A percentile compares a stretch with the other conserved stretches of the same genome.
phyloP scores from a whole-genome alignment of 106 monocot genomes.

The Hemerocallis citrina region DNA sequence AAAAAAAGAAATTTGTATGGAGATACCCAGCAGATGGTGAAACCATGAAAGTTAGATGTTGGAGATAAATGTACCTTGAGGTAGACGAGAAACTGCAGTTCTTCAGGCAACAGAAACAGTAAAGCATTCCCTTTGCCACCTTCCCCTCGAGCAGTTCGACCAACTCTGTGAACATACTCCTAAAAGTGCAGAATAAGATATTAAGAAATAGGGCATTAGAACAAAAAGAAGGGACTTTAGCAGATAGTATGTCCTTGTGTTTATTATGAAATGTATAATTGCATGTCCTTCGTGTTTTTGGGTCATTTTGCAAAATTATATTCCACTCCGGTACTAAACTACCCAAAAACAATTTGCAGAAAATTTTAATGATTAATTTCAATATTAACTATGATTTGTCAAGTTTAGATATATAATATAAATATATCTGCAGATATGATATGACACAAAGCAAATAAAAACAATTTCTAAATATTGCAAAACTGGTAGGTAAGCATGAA shows the following conservation, averaged over 20 bases:
- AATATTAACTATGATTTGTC: too few species aligned
- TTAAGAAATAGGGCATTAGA: neutral
- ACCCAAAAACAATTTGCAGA: too few species aligned
- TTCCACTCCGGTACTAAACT: too few species aligned
- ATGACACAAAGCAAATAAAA: too few species aligned
- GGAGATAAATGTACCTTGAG: conserved; percentile 43
- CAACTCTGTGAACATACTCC: conserved; percentile 93
- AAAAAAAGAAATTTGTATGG: neutral
- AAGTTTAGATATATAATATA: too few species aligned
- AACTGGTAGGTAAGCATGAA: too few species aligned
- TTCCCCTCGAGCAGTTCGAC: conserved; percentile 92
- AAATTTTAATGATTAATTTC: too few species aligned
- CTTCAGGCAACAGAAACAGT: conserved; percentile 77
- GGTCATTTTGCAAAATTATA: too few species aligned
- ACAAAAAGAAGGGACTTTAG: neutral
- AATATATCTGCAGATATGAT: too few species aligned
- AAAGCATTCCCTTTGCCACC: conserved; percentile 65
- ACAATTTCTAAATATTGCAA: too few species aligned
- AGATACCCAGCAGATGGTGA: neutral
- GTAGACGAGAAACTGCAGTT: conserved; percentile 74
- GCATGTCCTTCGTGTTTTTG: too few species aligned
- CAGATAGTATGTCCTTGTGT: neutral
- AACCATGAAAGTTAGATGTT: neutral
- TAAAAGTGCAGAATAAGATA: conserved; percentile 11
- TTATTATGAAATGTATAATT: neutral